Percentiles rank a stretch among this genome's conserved stretches.
Conservation (phyloP, 2,329 filamentous ascomycete species). For the Fusarium bactridioides region DNA sequence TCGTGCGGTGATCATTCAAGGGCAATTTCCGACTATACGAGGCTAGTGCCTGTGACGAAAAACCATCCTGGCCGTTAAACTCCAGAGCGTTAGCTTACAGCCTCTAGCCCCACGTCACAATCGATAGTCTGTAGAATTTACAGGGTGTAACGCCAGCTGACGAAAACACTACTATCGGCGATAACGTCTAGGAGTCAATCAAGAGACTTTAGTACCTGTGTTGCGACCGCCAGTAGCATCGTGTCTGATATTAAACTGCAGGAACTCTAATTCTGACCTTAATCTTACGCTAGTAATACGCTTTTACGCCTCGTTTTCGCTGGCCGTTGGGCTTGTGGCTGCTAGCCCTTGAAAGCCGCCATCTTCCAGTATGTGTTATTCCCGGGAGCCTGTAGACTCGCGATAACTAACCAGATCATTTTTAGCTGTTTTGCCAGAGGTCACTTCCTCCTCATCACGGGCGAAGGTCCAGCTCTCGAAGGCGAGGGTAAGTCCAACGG, state of each 20-base stretch:
- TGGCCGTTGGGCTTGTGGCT: neutral
- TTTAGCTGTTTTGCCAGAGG: neutral
- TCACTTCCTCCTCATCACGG: neutral
- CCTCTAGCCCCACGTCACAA: neutral
- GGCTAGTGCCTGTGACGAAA: neutral
- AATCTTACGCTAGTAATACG: too few relatives aligned
- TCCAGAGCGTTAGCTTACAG: neutral
- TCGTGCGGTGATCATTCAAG: neutral
- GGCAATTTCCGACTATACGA: neutral
- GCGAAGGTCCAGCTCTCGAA: neutral
- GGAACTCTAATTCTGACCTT: neutral
- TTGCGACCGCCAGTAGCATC: neutral
- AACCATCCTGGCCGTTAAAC: neutral
- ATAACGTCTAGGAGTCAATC: neutral
- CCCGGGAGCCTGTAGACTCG: accelerated
- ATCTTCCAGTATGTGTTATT: neutral
- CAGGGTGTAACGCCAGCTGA: neutral
- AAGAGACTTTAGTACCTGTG: too few relatives aligned
- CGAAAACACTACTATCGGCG: neutral
- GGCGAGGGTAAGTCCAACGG: neutral
- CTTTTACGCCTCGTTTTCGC: neutral
- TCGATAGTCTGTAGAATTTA: neutral
- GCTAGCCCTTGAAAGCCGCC: neutral
- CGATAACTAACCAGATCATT: neutral
- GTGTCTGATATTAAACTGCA: neutral